Base-by-base conservation (phyloP, 805 yeast genomes). In the Grigorovia transvaalensis region DNA sequence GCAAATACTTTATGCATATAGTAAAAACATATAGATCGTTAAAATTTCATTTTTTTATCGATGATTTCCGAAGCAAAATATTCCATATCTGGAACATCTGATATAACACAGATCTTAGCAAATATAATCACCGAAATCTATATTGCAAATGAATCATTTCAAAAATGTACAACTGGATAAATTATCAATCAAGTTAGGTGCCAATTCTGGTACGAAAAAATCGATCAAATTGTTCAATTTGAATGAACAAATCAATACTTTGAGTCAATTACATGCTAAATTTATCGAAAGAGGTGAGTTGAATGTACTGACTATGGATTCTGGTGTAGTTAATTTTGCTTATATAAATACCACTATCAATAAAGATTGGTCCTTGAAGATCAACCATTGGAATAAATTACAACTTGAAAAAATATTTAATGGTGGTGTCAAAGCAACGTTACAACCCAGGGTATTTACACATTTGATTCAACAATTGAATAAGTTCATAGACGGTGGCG, bases 301-400 rank as follows among this genome's bases (percentile, higher is more conserved):
- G 7, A 27, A 45, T 29, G 33, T 45, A 3, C 7, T 45, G 38
- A 19, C 74, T 0, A 64, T 72, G 9, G 75, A 72, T 51, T 61
- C 68, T 53, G 75, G 75, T 2, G 56, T 71, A 7, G 57, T 65
- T 2, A 72, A 72, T 56, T 70, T 71, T 51, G 67, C 74, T 18
- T 45, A 38, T 38, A 17, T 38, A 9, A 18, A 33, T 3, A 17
- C 38, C 6, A 45, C 11, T 11, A 17, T 45, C 11, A 2, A 45
- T 1, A 58, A 55, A 40, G 57, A 57, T 44, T 47, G 51, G 11
- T 53, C 57, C 1, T 70, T 71, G 0, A 42, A 49, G 2, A 54
- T 72, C 4, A 49, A 54, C n/a, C 67, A 63, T n/a, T 70, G 74
- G 73, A 52, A 60, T 29, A 72, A 71, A 54, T 53, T 69, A 23